These are phyloP conservation scores for Colletotrichum sublineola DNA, from an alignment of 2,329 filamentous ascomycete genomes.

Conservation along the genomic window DNA sequence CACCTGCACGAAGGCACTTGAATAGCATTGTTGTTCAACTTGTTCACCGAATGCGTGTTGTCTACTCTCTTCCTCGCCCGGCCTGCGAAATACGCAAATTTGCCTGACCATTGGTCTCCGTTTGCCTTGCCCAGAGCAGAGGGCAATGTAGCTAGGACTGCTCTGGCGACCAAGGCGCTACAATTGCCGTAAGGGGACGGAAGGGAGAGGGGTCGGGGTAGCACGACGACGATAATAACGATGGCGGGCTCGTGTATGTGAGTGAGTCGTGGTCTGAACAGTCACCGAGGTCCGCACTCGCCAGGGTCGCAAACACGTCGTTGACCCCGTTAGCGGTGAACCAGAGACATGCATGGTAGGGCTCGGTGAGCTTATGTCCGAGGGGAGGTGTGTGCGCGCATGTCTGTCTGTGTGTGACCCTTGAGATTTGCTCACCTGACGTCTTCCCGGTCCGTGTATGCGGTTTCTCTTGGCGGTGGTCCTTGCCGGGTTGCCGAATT, in stretches of 20 bases:
- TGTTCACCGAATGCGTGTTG: not conserved
- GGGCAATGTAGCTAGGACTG: too few relatives aligned
- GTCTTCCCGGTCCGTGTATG: not conserved
- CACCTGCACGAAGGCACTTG: not conserved
- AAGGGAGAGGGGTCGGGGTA: not conserved
- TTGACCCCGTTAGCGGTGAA: conserved; percentile 21
- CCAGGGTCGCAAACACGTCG: not conserved
- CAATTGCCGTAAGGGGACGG: not conserved
- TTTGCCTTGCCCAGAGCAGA: not conserved
- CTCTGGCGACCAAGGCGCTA: not conserved
- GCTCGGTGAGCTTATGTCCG: conserved; percentile 30
- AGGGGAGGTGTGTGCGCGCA: not conserved
- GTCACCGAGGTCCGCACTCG: not conserved
- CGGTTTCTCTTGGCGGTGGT: not conserved
- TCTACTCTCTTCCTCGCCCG: not conserved
- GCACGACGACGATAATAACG: not conserved
- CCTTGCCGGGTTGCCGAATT: conserved; percentile 28
- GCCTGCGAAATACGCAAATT: not conserved
- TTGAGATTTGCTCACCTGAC: conserved; percentile 20
- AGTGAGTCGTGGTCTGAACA: not conserved
- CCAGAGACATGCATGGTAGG: not conserved
- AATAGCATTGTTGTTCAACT: not conserved
- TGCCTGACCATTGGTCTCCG: not conserved
- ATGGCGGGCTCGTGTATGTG: not conserved
- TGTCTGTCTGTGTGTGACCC: not conserved